These are phyloP conservation scores for Malus hybrid DNA, from an alignment of 331 rosid species.

Conservation along the genomic window DNA sequence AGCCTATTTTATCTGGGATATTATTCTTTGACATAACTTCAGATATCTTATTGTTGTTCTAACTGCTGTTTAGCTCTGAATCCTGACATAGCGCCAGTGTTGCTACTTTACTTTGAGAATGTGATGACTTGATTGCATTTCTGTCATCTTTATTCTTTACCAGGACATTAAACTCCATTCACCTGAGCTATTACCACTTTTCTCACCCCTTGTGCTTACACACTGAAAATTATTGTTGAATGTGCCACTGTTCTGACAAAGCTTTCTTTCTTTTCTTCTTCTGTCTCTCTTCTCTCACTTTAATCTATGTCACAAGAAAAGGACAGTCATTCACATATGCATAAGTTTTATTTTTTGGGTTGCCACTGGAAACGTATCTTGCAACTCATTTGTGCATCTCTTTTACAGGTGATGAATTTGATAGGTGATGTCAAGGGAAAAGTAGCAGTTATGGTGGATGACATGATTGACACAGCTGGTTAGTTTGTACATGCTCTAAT, in stretches of 20 bases:
- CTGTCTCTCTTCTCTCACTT: background rate
- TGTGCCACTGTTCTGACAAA: background rate
- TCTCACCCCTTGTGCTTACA: background rate
- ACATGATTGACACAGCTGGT: slow-evolving; percentile 97
- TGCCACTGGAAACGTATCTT: background rate
- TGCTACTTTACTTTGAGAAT: background rate
- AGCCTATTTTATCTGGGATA: background rate
- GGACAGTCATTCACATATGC: background rate
- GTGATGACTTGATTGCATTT: background rate
- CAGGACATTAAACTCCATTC: background rate
- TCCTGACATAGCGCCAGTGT: background rate
- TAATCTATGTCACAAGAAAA: background rate
- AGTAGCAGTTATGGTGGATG: slow-evolving; percentile 95
- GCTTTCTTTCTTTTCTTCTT: background rate
- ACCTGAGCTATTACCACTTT: background rate
- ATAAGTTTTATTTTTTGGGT: background rate
- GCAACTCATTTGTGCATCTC: slow-evolving; percentile 11
- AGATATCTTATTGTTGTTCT: background rate
- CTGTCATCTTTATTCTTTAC: background rate
- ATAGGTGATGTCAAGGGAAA: slow-evolving; percentile 91
- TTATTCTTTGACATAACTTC: background rate
- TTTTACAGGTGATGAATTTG: slow-evolving; percentile 84
- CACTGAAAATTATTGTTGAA: background rate
- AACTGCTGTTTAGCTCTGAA: background rate
- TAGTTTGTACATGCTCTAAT: slow-evolving; percentile 15